Percentiles rank a stretch among this genome's conserved stretches.
These are phyloP conservation scores for Cercospora brassicicola DNA, from an alignment of 2,329 filamentous ascomycete species.

Conservation along the genomic window DNA sequence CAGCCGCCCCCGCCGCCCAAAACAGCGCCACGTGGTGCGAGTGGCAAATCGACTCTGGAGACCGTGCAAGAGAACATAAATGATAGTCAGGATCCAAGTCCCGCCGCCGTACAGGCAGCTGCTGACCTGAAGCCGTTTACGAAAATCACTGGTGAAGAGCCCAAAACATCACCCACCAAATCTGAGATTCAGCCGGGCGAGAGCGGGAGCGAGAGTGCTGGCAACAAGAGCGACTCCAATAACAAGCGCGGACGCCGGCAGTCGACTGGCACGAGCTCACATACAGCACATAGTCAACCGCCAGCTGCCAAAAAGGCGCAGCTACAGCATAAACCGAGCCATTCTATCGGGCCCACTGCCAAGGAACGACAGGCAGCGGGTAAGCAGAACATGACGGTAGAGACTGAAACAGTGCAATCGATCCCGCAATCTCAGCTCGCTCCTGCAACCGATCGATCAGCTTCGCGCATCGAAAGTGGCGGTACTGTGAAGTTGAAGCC, in stretches of 20 bases:
- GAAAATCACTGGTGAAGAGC: conserved; percentile 30
- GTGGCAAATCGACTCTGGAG: conserved; percentile 64
- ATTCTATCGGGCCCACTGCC: conserved; percentile 38
- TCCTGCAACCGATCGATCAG: conserved; percentile 54
- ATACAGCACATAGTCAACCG: conserved; percentile 14
- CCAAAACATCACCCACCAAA: conserved; percentile 37
- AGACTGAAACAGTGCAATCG: conserved; percentile 92
- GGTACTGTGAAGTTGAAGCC: conserved; percentile 81
- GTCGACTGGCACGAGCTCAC: conserved; percentile 35
- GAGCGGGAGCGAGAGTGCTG: conserved; percentile 66
- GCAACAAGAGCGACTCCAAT: conserved; percentile 53
- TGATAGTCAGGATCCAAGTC: conserved; percentile 65
- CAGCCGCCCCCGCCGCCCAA: conserved; percentile 42
- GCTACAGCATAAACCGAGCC: conserved; percentile 55
- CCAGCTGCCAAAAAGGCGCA: conserved; percentile 63
- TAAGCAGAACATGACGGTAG: conserved; percentile 93
- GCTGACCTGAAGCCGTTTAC: conserved; percentile 36
- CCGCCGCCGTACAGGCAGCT: conserved; percentile 45
- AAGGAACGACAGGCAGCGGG: conserved; percentile 71
- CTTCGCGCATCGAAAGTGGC: conserved; percentile 61
- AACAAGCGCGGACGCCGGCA: conserved; percentile 30
- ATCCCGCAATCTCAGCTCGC: conserved; percentile 80
- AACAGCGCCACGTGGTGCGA: conserved; percentile 41
- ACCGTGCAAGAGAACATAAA: conserved; percentile 66
- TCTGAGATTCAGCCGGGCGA: conserved; percentile 45